Evolutionary conservation across 139 green algal genomes (phyloP), one percentile per base, ranked within the genome.

Genomic region (Chlorella vulgaris): DNA sequence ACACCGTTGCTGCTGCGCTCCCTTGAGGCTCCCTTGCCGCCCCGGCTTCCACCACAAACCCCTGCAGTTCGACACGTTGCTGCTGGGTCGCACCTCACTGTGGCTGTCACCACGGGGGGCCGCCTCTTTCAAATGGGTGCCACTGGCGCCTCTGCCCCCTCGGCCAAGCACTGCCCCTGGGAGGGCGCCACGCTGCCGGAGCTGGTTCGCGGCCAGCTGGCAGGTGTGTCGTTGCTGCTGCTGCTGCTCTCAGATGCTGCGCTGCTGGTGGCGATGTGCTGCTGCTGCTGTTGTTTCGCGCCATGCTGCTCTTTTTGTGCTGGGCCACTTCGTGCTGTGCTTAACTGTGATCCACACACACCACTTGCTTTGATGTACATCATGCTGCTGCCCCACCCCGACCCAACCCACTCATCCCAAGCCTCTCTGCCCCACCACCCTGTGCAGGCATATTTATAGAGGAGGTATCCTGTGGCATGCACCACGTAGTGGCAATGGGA

Each of bases 51-150:
- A n/a, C n/a, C n/a, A n/a, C n/a, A n/a, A n/a, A n/a, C n/a, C n/a
- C n/a, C 35, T 78, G 53, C 42, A 13, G 66, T 92, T 43, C 70
- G 76, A 26, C 84, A 93, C 69, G 92, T 96, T 21, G 91, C 87
- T 7, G 94, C 91, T 29, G 94, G 94, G 4, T 87, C 91, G 8
- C 94, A 94, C 78, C 88, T 97, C 39, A 97, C 94, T 0, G 86
- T 96, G 1, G 93, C 90, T 3, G 60, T 96, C 7, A 94, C 90
- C 1, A 75, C 78, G 13, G 88, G 90, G 53, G 94, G 94, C 0
- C 61, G 78, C 13, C 89, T 96, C 24, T 94, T 85, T 69, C 94
- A 97, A 83, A 95, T 95, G 91, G 94, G 94, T 18, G 67, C 74
- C 66, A 97, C 91, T 6, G 93, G 91, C 5, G 91, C 90, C 3